Conservation (phyloP, 768 basidiomycete genomes). For the Megacollybia marginata region DNA sequence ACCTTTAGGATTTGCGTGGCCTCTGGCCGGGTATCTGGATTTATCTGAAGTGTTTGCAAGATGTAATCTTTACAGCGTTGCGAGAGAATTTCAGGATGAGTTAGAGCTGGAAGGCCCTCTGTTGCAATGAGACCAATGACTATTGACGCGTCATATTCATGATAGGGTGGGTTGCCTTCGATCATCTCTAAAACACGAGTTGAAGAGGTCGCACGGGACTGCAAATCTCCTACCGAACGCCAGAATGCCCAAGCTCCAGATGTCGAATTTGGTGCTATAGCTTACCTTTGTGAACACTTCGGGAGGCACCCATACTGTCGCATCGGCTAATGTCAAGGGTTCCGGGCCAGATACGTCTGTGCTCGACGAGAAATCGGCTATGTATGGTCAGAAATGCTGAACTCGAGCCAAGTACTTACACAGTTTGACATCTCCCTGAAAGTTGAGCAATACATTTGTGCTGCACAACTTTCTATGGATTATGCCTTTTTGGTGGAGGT, state of each 20-base stretch:
- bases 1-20: neutral
- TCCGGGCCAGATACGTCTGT: neutral
- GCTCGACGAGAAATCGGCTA: neutral
- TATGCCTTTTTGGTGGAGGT: neutral
- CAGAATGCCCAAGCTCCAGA: neutral
- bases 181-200: neutral
- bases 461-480: neutral
- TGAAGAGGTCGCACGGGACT: neutral
- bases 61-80: neutral
- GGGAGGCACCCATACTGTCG: neutral
- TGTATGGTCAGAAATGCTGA: neutral
- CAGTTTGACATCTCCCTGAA: neutral
- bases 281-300: neutral
- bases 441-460: neutral
- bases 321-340: neutral
- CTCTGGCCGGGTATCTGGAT: neutral
- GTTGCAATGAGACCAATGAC: neutral
- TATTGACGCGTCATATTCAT: neutral
- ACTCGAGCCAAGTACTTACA: neutral
- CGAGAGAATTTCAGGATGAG: neutral
- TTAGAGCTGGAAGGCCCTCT: neutral
- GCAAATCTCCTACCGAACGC: neutral
- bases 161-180: neutral
- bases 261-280: neutral
- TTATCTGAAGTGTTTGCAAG: neutral